Evolutionary conservation across 179 eudicot species (phyloP), one percentile per base, ranked within the genome.

Genomic region (Vitellaria paradoxa): DNA sequence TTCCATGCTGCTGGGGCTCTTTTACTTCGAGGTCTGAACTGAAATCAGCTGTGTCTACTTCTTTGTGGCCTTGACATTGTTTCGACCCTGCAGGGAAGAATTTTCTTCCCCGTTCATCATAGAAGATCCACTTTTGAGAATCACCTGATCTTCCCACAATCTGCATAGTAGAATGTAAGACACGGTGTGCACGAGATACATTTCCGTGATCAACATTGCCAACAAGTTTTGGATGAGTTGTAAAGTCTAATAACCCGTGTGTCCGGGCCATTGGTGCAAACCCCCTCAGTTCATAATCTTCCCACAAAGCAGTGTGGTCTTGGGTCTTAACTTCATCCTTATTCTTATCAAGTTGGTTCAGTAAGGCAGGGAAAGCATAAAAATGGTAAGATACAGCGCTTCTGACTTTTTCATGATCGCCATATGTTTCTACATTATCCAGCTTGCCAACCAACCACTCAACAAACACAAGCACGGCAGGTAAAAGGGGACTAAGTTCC

Each of bases 281-380:
- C 13, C 99, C 99, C 79, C 91, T 88, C 85, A 90, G 71, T 76
- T 96, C 99, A 71, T 85, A 84, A 84, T 96, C 98, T 87, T 93
- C 99, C 99, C 99, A 96, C 42, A 96, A 86, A 65, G 93, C 91
- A 72, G 82, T 79, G 60, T 81, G 70, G 68, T 77, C 82, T 24
- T 65, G 66, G 77, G 64, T 61, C 49, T 80, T 64, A 47, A 73
- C 79, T 68, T 79, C 77, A 52, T 70, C 68, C 65, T 67, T 57
- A 30, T 74, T 67, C 73, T 71, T 74, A 64, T 77, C 87, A 60
- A 91, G 84, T 64, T 76, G 81, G 76, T 91, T 86, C 18, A 90
- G 87, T 74, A 96, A 93, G 57, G 87, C 79, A 74, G 85, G 87
- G 80, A 93, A 87, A 70, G 91, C 81, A 68, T 74, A 74, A 71